Evolutionary conservation across 1,284 basidiomycete genomes (phyloP).

Genomic region (Pyrrhoderma lamaoense): DNA sequence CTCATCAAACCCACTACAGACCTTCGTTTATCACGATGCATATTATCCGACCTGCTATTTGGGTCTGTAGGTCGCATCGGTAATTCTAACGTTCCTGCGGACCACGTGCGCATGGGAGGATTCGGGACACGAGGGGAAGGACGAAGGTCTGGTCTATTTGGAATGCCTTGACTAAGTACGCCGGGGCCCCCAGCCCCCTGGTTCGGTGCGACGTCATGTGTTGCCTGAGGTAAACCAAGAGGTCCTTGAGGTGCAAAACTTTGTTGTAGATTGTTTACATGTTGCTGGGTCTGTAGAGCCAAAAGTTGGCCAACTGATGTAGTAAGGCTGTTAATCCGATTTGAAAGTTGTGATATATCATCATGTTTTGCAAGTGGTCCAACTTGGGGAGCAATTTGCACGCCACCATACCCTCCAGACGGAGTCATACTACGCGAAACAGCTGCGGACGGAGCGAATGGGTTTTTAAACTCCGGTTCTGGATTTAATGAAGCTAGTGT

Average conservation of each 20-base stretch:
- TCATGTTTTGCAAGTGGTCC: conserved; percentile 41
- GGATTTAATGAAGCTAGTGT: conserved; percentile 36
- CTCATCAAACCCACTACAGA: conserved; percentile 63
- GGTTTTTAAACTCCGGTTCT: conserved; percentile 70
- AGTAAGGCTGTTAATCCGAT: conserved; percentile 74
- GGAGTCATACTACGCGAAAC: conserved; percentile 28
- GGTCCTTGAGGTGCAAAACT: conserved; percentile 31
- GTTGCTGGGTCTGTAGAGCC: conserved; percentile 66
- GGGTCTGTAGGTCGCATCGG: conserved; percentile 46
- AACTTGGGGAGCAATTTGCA: conserved; percentile 37
- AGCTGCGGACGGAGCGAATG: conserved; percentile 45
- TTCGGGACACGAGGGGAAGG: conserved; percentile 50
- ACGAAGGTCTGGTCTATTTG: conserved; percentile 54
- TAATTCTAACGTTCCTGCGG: conserved; percentile 67
- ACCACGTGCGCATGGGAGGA: conserved; percentile 73
- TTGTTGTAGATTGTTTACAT: conserved; percentile 40
- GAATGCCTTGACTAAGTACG: conserved; percentile 48
- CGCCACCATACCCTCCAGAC: conserved; percentile 44
- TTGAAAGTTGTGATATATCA: conserved; percentile 72
- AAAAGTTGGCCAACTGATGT: conserved; percentile 83
- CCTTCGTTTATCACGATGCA: conserved; percentile 60
- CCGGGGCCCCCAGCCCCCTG: conserved; percentile 35
- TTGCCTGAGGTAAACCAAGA: conserved; percentile 28
- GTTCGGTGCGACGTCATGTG: conserved; percentile 32
- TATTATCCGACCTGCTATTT: conserved; percentile 23